Percentiles rank a stretch among this genome's conserved stretches.
phyloP scores from a whole-genome alignment of 495 filamentous ascomycete species.

The Penicillium paxilli region DNA sequence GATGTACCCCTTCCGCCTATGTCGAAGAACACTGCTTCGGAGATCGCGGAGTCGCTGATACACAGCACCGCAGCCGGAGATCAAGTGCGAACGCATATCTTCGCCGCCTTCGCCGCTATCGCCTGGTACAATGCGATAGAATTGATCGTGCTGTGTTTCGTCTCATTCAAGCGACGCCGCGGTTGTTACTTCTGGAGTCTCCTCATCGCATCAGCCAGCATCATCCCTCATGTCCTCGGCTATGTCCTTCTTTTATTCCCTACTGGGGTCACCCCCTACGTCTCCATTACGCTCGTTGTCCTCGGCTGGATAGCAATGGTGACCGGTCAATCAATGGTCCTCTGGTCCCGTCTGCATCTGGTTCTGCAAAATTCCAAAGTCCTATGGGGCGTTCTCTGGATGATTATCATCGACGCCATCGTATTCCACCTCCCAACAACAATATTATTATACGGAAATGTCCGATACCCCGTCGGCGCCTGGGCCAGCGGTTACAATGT shows the following conservation, averaged over 20 bases:
- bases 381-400: slow-evolving; percentile 34
- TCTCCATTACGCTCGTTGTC: slow-evolving; percentile 39
- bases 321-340: slow-evolving; percentile 49
- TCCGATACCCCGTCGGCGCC: slow-evolving; percentile 22
- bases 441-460: slow-evolving; percentile 42
- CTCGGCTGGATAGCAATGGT: slow-evolving; percentile 48
- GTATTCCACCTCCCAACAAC: slow-evolving; percentile 43
- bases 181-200: slow-evolving; percentile 55
- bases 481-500: slow-evolving; percentile 44
- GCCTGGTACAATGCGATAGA: slow-evolving; percentile 52
- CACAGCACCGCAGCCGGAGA: not conserved
- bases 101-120: slow-evolving; percentile 37
- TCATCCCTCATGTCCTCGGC: slow-evolving; percentile 44
- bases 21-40: slow-evolving; percentile 8
- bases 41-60: slow-evolving; percentile 10
- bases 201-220: slow-evolving; percentile 37
- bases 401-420: slow-evolving; percentile 48
- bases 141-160: slow-evolving; percentile 44
- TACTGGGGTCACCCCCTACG: slow-evolving; percentile 24
- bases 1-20: slow-evolving; percentile 14
- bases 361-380: slow-evolving; percentile 40
- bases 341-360: slow-evolving; percentile 50
- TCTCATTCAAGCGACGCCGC: slow-evolving; percentile 46
- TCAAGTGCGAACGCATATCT: slow-evolving; percentile 16
- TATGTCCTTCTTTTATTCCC: slow-evolving; percentile 47